Evolutionary conservation across 2,329 filamentous ascomycete species (phyloP).

Genomic region (Neofusicoccum cordaticola): DNA sequence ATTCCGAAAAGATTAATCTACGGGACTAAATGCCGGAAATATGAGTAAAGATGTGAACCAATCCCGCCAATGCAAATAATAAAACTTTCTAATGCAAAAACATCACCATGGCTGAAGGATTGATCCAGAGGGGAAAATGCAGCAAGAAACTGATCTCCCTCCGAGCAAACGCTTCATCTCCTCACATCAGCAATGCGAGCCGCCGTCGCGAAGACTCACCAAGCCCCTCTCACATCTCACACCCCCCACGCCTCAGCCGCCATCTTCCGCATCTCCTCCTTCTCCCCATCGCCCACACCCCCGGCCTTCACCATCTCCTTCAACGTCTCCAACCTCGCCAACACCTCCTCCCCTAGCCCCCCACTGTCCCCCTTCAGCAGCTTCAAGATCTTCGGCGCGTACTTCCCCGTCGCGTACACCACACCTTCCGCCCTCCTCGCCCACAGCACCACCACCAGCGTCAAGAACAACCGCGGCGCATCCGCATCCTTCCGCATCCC

Average conservation of each 20-base stretch:
- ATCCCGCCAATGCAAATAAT: too few species aligned
- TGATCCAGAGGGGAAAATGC: too few species aligned
- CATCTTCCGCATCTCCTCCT: conserved; percentile 32
- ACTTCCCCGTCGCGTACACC: conserved; percentile 41
- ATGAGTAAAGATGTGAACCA: too few species aligned
- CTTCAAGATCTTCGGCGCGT: conserved; percentile 40
- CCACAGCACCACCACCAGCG: conserved; percentile 32
- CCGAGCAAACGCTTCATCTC: too few species aligned
- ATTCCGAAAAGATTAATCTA: too few species aligned
- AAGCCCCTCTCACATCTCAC: not conserved
- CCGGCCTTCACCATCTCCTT: conserved; percentile 38
- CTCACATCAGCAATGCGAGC: too few species aligned
- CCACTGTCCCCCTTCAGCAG: conserved; percentile 25
- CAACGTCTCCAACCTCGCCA: conserved; percentile 33
- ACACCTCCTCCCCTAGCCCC: conserved; percentile 24
- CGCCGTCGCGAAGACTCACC: too few species aligned
- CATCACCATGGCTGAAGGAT: too few species aligned
- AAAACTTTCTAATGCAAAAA: too few species aligned
- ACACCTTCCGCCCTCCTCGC: conserved; percentile 31
- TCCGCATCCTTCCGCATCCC: conserved; percentile 36
- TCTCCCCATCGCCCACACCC: conserved; percentile 30
- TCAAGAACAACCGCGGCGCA: conserved; percentile 37
- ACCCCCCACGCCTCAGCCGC: conserved; percentile 19
- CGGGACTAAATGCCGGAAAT: too few species aligned
- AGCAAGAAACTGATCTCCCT: too few species aligned